These are phyloP conservation scores for Tetragonia tetragonoides DNA, from an alignment of 148 eudicot genomes.

Conservation along the genomic window DNA sequence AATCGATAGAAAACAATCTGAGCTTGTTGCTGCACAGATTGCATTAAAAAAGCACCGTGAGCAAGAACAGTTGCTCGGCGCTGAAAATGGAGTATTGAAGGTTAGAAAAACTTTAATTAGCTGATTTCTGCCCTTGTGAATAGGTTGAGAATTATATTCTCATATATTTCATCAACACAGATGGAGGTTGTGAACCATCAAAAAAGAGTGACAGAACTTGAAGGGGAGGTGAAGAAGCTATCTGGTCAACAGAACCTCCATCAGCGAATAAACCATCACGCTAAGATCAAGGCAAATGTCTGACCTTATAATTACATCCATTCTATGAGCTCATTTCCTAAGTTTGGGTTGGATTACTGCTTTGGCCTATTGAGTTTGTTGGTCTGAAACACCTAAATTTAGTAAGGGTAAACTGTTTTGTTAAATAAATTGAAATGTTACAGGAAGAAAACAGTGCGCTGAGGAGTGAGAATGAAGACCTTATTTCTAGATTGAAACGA, in stretches of 20 bases:
- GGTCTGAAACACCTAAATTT: neutral
- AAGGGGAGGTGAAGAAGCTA: conserved; percentile 65
- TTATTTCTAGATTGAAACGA: conserved; percentile 44
- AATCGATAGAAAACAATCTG: conserved; percentile 74
- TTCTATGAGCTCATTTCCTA: neutral
- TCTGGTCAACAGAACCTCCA: conserved; percentile 93
- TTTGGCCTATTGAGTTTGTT: neutral
- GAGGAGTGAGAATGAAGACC: conserved; percentile 70
- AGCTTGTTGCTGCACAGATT: conserved; percentile 68
- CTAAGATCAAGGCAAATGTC: conserved; percentile 78
- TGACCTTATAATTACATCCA: neutral
- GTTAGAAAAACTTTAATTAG: conserved; percentile 32
- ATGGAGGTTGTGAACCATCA: conserved; percentile 52
- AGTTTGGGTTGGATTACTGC: neutral
- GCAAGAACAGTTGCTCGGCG: conserved; percentile 43
- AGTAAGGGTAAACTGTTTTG: neutral
- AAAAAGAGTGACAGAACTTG: conserved; percentile 59
- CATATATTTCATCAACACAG: conserved; percentile 29
- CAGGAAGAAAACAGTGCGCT: conserved; percentile 91
- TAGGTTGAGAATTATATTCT: neutral
- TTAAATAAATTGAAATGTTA: conserved; percentile 16
- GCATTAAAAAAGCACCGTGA: conserved; percentile 70
- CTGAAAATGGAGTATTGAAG: conserved; percentile 84
- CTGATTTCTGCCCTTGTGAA: neutral
- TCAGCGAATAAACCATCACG: conserved; percentile 92